Percentiles rank a stretch among this genome's conserved stretches.
Conservation (phyloP, 148 eudicot genomes). For the Amaranthus hypochondriacus region DNA sequence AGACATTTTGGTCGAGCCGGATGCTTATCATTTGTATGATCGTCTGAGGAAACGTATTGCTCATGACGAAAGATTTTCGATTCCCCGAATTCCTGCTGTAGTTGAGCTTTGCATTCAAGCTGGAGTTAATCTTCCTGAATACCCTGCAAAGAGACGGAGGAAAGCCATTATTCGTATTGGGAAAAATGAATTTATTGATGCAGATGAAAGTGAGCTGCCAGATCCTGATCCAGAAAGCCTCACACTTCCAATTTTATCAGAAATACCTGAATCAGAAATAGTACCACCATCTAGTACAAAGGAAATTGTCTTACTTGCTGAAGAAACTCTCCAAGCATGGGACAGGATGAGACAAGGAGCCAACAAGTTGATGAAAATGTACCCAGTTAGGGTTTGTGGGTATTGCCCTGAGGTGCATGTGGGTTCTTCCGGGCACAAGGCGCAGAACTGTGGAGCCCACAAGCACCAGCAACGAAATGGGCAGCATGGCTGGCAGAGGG, state of each 20-base stretch:
- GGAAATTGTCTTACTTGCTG: slow-evolving; percentile 60
- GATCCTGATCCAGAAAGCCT: slow-evolving; percentile 59
- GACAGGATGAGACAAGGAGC: slow-evolving; percentile 84
- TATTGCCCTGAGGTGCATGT: slow-evolving; percentile 93
- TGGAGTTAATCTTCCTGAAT: slow-evolving; percentile 71
- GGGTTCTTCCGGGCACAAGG: slow-evolving; percentile 82
- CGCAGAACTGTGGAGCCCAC: slow-evolving; percentile 85
- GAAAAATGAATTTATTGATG: slow-evolving; percentile 82
- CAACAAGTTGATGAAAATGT: slow-evolving; percentile 76
- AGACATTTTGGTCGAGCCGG: slow-evolving; percentile 67
- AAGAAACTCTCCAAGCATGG: slow-evolving; percentile 88
- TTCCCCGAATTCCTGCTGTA: slow-evolving; percentile 81
- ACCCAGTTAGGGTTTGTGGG: slow-evolving; percentile 87
- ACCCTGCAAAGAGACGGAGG: slow-evolving; percentile 82
- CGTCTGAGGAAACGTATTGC: slow-evolving; percentile 76
- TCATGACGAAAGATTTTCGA: slow-evolving; percentile 78
- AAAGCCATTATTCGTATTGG: slow-evolving; percentile 70
- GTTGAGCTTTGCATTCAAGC: slow-evolving; percentile 96
- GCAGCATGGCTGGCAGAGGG: slow-evolving; percentile 93
- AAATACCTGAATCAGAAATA: slow-evolving; percentile 44
- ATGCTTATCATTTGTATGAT: slow-evolving; percentile 79
- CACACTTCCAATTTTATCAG: slow-evolving; percentile 40
- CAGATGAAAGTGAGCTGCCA: slow-evolving; percentile 85
- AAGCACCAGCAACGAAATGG: slow-evolving; percentile 97
- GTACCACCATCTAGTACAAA: slow-evolving; percentile 50